These are phyloP conservation scores for Amorphotheca resinae DNA, from an alignment of 495 filamentous ascomycete genomes.

Conservation along the genomic window DNA sequence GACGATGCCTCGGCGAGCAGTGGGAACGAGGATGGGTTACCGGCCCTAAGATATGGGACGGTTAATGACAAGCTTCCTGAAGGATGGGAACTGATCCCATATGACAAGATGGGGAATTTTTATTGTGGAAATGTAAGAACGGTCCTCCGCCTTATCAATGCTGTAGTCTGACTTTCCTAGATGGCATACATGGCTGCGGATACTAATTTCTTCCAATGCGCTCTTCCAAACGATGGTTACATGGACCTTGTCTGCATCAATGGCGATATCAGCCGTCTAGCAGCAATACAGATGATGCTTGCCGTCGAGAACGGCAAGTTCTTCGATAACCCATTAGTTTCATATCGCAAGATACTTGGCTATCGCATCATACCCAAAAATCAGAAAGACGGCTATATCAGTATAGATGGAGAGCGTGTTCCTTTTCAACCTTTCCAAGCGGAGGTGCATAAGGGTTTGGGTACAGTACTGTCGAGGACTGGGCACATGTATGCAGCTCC, in stretches of 20 bases:
- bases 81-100: constrained; percentile 58
- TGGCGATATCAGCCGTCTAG: constrained; percentile 54
- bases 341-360: constrained; percentile 67
- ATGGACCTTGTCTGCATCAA: constrained; percentile 75
- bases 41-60: constrained; percentile 65
- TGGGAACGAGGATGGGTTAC: constrained; percentile 40
- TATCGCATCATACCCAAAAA: constrained; percentile 72
- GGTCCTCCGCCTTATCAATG: constrained; percentile 4
- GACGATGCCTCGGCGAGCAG: constrained; percentile 21
- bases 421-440: constrained; percentile 83
- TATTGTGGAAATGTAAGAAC: constrained; percentile 73
- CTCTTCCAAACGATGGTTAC: constrained; percentile 72
- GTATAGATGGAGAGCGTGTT: constrained; percentile 82
- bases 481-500: constrained; percentile 59
- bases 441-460: constrained; percentile 75
- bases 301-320: constrained; percentile 58
- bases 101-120: constrained; percentile 78
- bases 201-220: constrained; percentile 76
- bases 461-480: constrained; percentile 66
- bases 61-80: constrained; percentile 61
- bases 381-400: constrained; percentile 67
- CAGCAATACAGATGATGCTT: constrained; percentile 51
- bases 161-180: constrained; percentile 20
- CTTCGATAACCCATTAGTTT: constrained; percentile 66
- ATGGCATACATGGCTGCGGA: constrained; percentile 87